phyloP scores from a whole-genome alignment of 495 filamentous ascomycete species.

The Neohortaea acidophila region DNA sequence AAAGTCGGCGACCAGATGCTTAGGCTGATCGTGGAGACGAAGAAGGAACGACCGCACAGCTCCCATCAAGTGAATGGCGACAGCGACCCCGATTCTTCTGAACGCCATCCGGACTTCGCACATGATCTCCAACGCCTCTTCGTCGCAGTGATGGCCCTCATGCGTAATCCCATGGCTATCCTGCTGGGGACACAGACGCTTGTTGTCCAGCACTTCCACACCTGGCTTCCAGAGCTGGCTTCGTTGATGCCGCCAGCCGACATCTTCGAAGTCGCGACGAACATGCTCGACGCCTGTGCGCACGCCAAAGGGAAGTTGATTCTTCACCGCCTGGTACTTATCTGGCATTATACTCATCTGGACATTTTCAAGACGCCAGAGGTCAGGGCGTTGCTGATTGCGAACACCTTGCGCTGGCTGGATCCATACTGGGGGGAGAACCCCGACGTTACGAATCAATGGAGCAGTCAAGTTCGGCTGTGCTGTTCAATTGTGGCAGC shows the following conservation, averaged over 20 bases:
- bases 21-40: conserved; percentile 85
- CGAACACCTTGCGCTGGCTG: conserved; percentile 80
- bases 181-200: conserved; percentile 88
- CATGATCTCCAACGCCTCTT: conserved; percentile 69
- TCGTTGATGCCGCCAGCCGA: conserved; percentile 64
- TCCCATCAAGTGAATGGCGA: conserved; percentile 2
- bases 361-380: conserved; percentile 64
- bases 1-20: conserved; percentile 89
- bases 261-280: conserved; percentile 77
- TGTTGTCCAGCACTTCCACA: conserved; percentile 91
- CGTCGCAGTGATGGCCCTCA: conserved; percentile 71
- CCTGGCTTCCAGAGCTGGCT: conserved; percentile 80
- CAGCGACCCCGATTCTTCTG: no score
- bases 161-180: conserved; percentile 70
- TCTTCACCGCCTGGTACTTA: conserved; percentile 84
- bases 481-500: conserved; percentile 81
- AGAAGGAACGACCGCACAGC: conserved; percentile 71
- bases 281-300: conserved; percentile 84
- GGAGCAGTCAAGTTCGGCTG: conserved; percentile 81
- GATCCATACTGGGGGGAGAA: conserved; percentile 82
- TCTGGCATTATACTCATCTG: conserved; percentile 72
- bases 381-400: conserved; percentile 53
- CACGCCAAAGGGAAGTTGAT: conserved; percentile 81
- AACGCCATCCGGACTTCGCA: conserved; percentile 11
- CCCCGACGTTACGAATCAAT: conserved; percentile 61